A percentile compares a stretch with the other conserved stretches of the same genome.
These are phyloP conservation scores for Nasturtium officinale DNA, from an alignment of 345 rosid species.

Conservation along the genomic window DNA sequence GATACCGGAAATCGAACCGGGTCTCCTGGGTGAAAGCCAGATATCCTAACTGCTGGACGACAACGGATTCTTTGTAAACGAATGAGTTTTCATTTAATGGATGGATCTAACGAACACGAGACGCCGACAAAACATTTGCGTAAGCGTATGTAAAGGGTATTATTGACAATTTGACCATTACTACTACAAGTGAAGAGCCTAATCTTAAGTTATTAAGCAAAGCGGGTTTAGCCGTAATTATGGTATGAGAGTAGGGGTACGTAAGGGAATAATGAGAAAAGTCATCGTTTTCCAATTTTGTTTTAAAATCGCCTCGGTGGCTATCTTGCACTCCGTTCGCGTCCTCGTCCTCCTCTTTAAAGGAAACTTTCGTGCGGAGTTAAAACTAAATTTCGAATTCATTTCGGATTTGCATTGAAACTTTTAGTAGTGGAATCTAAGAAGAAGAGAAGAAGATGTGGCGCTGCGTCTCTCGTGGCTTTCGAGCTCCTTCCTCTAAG, in stretches of 20 bases:
- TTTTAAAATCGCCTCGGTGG: constrained; percentile 39
- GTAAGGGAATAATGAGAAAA: background rate
- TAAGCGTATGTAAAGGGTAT: background rate
- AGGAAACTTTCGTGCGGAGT: constrained; percentile 3
- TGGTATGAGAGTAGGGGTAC: background rate
- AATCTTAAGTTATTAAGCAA: constrained; percentile 27
- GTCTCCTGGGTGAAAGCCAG: constrained; percentile 98
- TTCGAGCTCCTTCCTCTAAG: constrained; percentile 60
- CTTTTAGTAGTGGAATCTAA: constrained; percentile 23
- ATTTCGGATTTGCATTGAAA: constrained; percentile 25
- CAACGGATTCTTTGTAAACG: constrained; percentile 52
- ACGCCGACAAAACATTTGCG: constrained; percentile 21
- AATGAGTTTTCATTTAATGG: too few species aligned
- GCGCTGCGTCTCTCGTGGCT: constrained; percentile 96
- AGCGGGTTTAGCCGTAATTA: constrained; percentile 18
- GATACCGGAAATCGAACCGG: constrained; percentile 97
- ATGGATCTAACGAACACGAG: background rate
- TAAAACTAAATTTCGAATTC: background rate
- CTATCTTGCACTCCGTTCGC: constrained; percentile 42
- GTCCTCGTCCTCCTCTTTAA: background rate
- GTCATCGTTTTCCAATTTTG: constrained; percentile 39
- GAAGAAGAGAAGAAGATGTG: constrained; percentile 62
- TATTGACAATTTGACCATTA: constrained; percentile 7
- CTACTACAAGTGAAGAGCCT: too few species aligned
- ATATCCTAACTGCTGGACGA: constrained; percentile 98